A percentile compares a stretch with the other conserved stretches of the same genome.
Evolutionary conservation across 257 asterid genomes (phyloP).

Genomic region (Solanum pinnatisectum): DNA sequence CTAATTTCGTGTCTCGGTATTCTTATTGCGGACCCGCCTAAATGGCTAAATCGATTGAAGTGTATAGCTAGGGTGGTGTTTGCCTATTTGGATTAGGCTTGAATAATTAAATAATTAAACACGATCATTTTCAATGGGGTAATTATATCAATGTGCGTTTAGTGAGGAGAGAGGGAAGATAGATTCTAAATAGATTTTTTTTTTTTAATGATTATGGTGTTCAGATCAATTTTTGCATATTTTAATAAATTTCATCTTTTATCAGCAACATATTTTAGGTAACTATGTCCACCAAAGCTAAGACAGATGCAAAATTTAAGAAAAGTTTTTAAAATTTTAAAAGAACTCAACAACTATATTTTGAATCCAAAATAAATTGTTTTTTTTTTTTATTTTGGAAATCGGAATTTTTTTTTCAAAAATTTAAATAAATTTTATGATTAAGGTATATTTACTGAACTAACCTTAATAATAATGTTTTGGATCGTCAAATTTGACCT

Average conservation of each 20-base stretch:
- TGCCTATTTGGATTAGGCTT: background rate
- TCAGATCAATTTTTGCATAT: too few relatives aligned
- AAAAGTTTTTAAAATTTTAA: too few relatives aligned
- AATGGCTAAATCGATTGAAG: background rate
- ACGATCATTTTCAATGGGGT: background rate
- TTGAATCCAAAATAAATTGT: too few relatives aligned
- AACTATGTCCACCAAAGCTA: rapidly evolving
- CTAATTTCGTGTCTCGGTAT: background rate
- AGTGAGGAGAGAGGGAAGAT: background rate
- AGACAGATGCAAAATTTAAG: too few relatives aligned
- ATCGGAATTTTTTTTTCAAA: too few relatives aligned
- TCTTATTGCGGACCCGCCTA: background rate
- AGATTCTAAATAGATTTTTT: too few relatives aligned
- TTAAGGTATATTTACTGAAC: background rate
- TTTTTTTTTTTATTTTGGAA: too few relatives aligned
- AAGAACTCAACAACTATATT: background rate
- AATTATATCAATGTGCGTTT: background rate
- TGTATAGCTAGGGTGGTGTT: background rate
- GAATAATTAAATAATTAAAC: background rate
- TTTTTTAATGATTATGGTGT: too few relatives aligned
- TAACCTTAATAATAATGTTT: background rate
- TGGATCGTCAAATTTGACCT: background rate
- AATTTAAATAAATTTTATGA: background rate
- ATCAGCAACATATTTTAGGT: too few relatives aligned
- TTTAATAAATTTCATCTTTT: too few relatives aligned